phyloP scores from a whole-genome alignment of 2,329 filamentous ascomycete genomes.

The Colletotrichum cereale region DNA sequence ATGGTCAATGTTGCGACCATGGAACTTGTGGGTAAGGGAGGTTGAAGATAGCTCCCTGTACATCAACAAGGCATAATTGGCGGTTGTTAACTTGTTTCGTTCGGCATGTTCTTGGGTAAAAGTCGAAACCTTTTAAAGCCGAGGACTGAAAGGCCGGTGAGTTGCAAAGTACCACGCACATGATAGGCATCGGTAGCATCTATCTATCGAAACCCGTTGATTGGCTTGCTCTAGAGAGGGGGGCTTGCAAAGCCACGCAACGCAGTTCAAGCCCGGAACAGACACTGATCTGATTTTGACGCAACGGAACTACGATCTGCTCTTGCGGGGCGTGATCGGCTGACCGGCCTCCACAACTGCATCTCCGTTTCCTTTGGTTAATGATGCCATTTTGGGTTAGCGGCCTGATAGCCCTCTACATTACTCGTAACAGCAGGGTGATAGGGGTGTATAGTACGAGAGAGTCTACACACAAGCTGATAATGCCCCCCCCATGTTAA shows the following conservation, averaged over 20 bases:
- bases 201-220: background rate
- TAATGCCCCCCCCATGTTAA: no score
- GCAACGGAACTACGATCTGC: slow-evolving; percentile 5
- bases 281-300: background rate
- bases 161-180: background rate
- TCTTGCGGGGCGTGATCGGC: slow-evolving; percentile 17
- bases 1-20: slow-evolving; percentile 14
- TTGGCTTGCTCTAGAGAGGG: background rate
- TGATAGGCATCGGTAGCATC: background rate
- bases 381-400: slow-evolving; percentile 22
- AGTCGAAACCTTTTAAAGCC: background rate
- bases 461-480: no score
- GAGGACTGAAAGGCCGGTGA: background rate
- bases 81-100: no score
- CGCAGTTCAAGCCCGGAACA: background rate
- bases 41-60: background rate
- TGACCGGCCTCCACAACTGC: slow-evolving; percentile 4
- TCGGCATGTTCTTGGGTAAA: background rate
- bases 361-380: slow-evolving; percentile 27
- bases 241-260: background rate
- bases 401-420: background rate
- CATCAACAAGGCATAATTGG: background rate
- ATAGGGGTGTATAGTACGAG: no score
- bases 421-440: slow-evolving; percentile 1
- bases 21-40: slow-evolving; percentile 15